Evolutionary conservation across 1,284 basidiomycete genomes (phyloP).

Genomic region (Cutaneotrichosporon sp.): DNA sequence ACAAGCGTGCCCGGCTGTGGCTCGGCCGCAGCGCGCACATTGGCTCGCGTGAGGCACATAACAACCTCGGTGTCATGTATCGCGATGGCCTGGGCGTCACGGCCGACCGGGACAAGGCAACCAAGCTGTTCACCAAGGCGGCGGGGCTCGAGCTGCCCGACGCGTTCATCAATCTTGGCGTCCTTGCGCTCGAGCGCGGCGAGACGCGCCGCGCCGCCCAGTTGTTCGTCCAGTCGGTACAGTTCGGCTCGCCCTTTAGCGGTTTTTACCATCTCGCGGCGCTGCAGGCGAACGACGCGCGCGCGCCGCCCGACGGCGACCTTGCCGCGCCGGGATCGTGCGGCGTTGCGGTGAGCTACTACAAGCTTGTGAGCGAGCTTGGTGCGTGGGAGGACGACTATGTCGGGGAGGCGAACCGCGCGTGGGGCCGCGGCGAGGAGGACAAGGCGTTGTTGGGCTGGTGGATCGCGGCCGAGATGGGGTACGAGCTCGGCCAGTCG

Average conservation of each 20-base stretch:
- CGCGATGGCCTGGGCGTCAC: conserved; percentile 77
- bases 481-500: conserved; percentile 88
- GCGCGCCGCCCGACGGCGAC: conserved; percentile 19
- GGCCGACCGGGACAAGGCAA: conserved; percentile 52
- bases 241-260: conserved; percentile 81
- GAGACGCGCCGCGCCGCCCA: conserved; percentile 55
- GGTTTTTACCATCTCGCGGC: conserved; percentile 85
- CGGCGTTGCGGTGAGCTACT: conserved; percentile 71
- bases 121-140: conserved; percentile 68
- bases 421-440: conserved; percentile 68
- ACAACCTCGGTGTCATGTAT: conserved; percentile 85
- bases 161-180: conserved; percentile 83
- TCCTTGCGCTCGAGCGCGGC: conserved; percentile 59
- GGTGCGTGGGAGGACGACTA: conserved; percentile 83
- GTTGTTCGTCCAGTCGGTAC: conserved; percentile 74
- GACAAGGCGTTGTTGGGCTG: conserved; percentile 65
- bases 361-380: conserved; percentile 80
- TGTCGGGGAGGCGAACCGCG: conserved; percentile 72
- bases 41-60: conserved; percentile 79
- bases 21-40: conserved; percentile 76
- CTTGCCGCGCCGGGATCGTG: conserved; percentile 55
- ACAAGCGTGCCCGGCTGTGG: conserved; percentile 80
- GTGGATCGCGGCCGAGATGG: conserved; percentile 90
- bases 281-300: conserved; percentile 62
- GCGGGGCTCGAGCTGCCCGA: conserved; percentile 81